Evolutionary conservation across 805 yeast genomes (phyloP).

Genomic region (Ogataea methanolica): DNA sequence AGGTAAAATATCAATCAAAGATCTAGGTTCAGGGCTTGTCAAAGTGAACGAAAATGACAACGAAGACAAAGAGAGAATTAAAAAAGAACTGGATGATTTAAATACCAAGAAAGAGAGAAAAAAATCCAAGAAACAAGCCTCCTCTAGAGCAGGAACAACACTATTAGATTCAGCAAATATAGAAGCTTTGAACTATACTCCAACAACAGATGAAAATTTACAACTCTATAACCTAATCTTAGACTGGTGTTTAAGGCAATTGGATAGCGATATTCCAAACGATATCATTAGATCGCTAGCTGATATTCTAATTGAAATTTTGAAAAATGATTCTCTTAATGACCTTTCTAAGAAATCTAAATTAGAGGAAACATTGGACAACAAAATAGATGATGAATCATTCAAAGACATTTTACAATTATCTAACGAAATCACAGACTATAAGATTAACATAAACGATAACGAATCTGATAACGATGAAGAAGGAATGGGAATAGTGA

Average conservation of each 20-base stretch:
- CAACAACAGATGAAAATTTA: constrained; percentile 50
- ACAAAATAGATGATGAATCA: constrained; percentile 35
- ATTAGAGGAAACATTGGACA: constrained; percentile 46
- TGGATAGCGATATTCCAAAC: constrained; percentile 73
- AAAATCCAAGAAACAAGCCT: constrained; percentile 6
- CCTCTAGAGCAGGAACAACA: constrained; percentile 17
- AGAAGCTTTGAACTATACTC: constrained; percentile 57
- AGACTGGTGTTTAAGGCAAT: constrained; percentile 48
- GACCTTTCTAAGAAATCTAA: constrained; percentile 44
- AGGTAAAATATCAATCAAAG: constrained; percentile 62
- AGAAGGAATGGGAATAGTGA: constrained; percentile 30
- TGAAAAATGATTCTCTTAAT: constrained; percentile 42
- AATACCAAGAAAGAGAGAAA: constrained; percentile 7
- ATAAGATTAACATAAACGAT: constrained; percentile 20
- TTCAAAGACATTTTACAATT: constrained; percentile 44
- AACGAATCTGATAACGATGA: constrained; percentile 23
- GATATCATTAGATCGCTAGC: constrained; percentile 68
- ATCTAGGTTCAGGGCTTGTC: constrained; percentile 49
- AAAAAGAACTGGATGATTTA: constrained; percentile 6
- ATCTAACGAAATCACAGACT: constrained; percentile 48
- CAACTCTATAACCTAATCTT: constrained; percentile 53
- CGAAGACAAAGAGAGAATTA: constrained; percentile 13
- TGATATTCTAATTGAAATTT: constrained; percentile 53
- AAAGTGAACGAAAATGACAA: constrained; percentile 10
- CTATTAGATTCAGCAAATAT: constrained; percentile 31